These are phyloP conservation scores for Vitellaria paradoxa DNA, from an alignment of 179 eudicot genomes.

Conservation along the genomic window DNA sequence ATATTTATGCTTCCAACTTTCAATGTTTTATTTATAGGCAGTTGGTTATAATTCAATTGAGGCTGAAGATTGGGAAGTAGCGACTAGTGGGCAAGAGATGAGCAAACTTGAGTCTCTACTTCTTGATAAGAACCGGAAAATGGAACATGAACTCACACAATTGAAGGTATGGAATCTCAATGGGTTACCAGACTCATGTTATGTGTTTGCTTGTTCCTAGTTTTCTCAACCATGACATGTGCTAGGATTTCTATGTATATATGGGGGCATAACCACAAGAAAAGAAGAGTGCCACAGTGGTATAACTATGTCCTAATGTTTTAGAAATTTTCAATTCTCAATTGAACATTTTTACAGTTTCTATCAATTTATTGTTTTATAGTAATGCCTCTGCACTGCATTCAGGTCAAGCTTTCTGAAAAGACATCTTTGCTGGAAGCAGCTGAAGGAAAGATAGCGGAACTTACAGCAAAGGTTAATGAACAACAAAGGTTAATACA, in stretches of 20 bases:
- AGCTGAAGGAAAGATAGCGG: constrained; percentile 73
- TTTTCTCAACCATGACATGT: background rate
- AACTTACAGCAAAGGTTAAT: constrained; percentile 60
- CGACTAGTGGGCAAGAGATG: constrained; percentile 98
- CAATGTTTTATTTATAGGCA: constrained; percentile 47
- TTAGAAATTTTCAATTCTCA: background rate
- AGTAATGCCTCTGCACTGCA: constrained; percentile 11
- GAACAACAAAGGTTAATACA: constrained; percentile 89
- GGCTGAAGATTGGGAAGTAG: constrained; percentile 99
- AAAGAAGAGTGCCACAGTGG: background rate
- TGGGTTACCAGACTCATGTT: background rate
- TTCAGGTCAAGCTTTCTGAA: constrained; percentile 87
- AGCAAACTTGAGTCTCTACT: constrained; percentile 94
- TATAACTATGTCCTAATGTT: background rate
- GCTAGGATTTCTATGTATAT: background rate
- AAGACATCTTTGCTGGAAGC: constrained; percentile 70
- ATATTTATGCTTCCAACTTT: background rate
- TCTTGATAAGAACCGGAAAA: constrained; percentile 96
- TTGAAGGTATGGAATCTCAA: constrained; percentile 58
- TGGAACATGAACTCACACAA: constrained; percentile 97
- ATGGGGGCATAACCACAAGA: background rate
- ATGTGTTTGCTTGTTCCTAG: background rate
- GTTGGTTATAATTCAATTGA: constrained; percentile 99
- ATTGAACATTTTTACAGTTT: background rate
- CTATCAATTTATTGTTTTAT: background rate